Evolutionary conservation across 768 basidiomycete species (phyloP), one percentile per base, ranked within the genome.

Genomic region (Trametes maxima): DNA sequence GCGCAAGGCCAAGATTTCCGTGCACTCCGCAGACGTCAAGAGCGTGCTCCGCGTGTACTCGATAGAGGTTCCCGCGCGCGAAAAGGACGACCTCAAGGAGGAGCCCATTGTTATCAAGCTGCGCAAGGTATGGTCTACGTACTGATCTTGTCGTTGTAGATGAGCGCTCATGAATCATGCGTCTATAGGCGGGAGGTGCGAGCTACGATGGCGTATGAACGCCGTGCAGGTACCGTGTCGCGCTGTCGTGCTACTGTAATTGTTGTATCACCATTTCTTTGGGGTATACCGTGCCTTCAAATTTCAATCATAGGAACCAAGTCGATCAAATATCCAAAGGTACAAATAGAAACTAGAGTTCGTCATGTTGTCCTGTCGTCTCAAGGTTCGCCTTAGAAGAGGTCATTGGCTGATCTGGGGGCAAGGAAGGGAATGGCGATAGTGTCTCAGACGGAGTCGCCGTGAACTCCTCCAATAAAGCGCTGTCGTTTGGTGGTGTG

Each of bases 1-100:
- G 94, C 83, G 95, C 63, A 90, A 88, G 77, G 95, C 89, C 44
- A 95, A 94, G 94, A 90, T 96, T 70, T 96, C 95, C 60, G 94
- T 98, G 3, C 95, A 98, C 70, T 70, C 87, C 24, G 90, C 90
- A 65, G 88, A 94, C 76, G 93, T 97, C 75, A 96, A 97, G 78
- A 71, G 77, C 48, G 86, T 89, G 58, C 75, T 98, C 67, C 83
- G 86, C 63, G 83, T 78, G 60, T 95, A 82, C 77, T 92, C 92
- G 53, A 89, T 97, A 69, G 94, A 97, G 69, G 92, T 98, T 59
- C 81, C 92, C 14, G 94, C 94, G 37, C 81, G 83, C 54, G 88
- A 92, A 72, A 84, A 82, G 72, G 88, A 90, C 54, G 95, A 97
- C 75, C 75, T 98, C 62, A 88, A 86, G 66, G 90, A 95, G 81